phyloP scores from a whole-genome alignment of 768 basidiomycete genomes.

The Lactifluus pinguis region DNA sequence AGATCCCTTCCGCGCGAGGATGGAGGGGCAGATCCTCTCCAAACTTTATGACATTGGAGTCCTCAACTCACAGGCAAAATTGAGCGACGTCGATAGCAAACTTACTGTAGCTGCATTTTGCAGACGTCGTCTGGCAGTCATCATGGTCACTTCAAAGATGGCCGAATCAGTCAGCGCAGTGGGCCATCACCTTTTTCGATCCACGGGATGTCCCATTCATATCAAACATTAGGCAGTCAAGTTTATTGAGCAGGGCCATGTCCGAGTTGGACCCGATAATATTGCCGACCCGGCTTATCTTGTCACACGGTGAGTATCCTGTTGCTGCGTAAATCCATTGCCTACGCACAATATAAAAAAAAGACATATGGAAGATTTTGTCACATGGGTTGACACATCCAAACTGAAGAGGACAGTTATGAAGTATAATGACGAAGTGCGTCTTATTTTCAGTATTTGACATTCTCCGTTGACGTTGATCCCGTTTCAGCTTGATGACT shows the following conservation, averaged over 20 bases:
- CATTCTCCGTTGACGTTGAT: slow-evolving; percentile 22
- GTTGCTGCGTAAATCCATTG: not conserved
- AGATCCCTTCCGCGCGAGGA: slow-evolving; percentile 78
- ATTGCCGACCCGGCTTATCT: slow-evolving; percentile 95
- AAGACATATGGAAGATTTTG: slow-evolving; percentile 98
- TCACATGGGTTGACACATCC: slow-evolving; percentile 98
- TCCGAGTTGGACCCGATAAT: slow-evolving; percentile 92
- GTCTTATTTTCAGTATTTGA: slow-evolving; percentile 13
- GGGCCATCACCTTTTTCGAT: slow-evolving; percentile 9
- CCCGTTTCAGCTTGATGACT: slow-evolving; percentile 75
- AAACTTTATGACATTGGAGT: slow-evolving; percentile 98
- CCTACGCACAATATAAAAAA: not conserved
- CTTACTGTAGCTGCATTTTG: slow-evolving; percentile 94
- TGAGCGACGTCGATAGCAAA: slow-evolving; percentile 90
- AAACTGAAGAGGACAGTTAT: slow-evolving; percentile 94
- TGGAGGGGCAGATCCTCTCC: slow-evolving; percentile 80
- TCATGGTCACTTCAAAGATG: slow-evolving; percentile 92
- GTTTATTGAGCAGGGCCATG: slow-evolving; percentile 97
- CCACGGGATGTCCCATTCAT: not conserved
- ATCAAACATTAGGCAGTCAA: slow-evolving; percentile 66
- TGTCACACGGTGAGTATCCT: slow-evolving; percentile 61
- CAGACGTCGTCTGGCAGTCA: slow-evolving; percentile 82
- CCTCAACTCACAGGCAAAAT: slow-evolving; percentile 75
- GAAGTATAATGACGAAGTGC: slow-evolving; percentile 92
- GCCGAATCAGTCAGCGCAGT: slow-evolving; percentile 91